Conservation (phyloP, 495 filamentous ascomycete genomes). For the Hypoxylon crocopeplum region DNA sequence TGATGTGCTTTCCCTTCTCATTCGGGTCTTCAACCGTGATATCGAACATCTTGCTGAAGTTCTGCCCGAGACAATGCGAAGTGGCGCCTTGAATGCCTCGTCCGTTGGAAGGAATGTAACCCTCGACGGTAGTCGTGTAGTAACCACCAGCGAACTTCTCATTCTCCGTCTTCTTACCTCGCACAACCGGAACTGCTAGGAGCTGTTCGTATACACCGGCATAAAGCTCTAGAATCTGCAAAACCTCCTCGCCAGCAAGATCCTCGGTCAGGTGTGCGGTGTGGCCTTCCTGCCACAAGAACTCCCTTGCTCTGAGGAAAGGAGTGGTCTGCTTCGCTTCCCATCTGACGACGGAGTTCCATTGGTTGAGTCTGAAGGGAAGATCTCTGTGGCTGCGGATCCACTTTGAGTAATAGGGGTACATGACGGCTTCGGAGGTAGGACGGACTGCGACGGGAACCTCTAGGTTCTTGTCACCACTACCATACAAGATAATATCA, state of each 20-base stretch:
- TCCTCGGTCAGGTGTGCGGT: constrained; percentile 88
- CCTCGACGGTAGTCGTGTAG: constrained; percentile 94
- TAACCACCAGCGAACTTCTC: constrained; percentile 97
- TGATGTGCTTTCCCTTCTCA: constrained; percentile 76
- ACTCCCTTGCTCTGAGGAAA: constrained; percentile 91
- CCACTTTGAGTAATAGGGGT: constrained; percentile 95
- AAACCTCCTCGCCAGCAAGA: constrained; percentile 80
- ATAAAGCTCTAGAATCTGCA: constrained; percentile 93
- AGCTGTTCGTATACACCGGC: constrained; percentile 89
- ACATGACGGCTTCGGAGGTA: constrained; percentile 88
- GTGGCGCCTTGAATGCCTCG: constrained; percentile 97
- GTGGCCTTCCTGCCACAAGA: constrained; percentile 98
- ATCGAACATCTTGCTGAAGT: constrained; percentile 98
- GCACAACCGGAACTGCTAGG: constrained; percentile 90
- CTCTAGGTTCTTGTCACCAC: constrained; percentile 88
- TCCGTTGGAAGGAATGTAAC: constrained; percentile 91
- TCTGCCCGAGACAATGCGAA: constrained; percentile 92
- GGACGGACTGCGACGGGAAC: constrained; percentile 95
- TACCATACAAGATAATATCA: constrained; percentile 35
- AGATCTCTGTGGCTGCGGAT: constrained; percentile 94
- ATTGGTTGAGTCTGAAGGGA: constrained; percentile 92
- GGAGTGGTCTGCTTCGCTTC: constrained; percentile 98
- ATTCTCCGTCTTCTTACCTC: constrained; percentile 88
- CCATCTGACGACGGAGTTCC: constrained; percentile 98
- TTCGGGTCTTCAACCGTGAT: constrained; percentile 94